A percentile compares a stretch with the other conserved stretches of the same genome.
These are phyloP conservation scores for Neurospora sp. DNA, from an alignment of 2,329 filamentous ascomycete species.

Conservation along the genomic window DNA sequence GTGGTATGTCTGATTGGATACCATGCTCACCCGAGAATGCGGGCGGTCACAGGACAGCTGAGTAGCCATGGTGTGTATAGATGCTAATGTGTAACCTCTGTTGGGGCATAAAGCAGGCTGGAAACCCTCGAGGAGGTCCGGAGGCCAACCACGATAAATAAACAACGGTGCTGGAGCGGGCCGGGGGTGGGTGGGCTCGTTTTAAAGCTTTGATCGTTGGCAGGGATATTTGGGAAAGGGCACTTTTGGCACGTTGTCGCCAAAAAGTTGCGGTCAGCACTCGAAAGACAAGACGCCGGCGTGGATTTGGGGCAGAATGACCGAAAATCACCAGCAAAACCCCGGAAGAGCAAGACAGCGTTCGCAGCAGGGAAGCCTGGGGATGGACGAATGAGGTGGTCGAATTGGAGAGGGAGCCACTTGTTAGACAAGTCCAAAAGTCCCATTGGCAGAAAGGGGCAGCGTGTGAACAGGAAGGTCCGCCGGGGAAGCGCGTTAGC, in stretches of 20 bases:
- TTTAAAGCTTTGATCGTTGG: slow-evolving; percentile 6
- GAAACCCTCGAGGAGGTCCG: not conserved
- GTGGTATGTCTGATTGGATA: slow-evolving; percentile 43
- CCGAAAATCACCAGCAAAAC: slow-evolving; percentile 4
- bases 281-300: slow-evolving; percentile 12
- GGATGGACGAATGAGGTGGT: slow-evolving; percentile 9
- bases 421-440: slow-evolving; percentile 7
- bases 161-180: not conserved
- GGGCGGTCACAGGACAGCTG: slow-evolving; percentile 16
- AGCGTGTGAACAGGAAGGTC: not conserved
- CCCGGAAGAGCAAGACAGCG: slow-evolving; percentile 1
- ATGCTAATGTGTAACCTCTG: slow-evolving; percentile 1
- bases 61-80: slow-evolving; percentile 11
- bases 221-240: not conserved
- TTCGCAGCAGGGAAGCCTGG: slow-evolving; percentile 4
- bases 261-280: slow-evolving; percentile 17
- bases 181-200: slow-evolving; percentile 5
- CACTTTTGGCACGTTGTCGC: not conserved
- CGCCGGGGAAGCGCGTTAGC: not conserved
- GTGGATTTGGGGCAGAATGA: slow-evolving; percentile 9
- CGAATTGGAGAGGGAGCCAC: slow-evolving; percentile 11
- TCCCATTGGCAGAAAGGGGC: not conserved
- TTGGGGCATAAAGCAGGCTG: slow-evolving; percentile 12
- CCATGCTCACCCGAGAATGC: slow-evolving; percentile 31
- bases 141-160: slow-evolving; percentile 7